phyloP scores from a whole-genome alignment of 805 yeast species.

The Wickerhamiella brachini region DNA sequence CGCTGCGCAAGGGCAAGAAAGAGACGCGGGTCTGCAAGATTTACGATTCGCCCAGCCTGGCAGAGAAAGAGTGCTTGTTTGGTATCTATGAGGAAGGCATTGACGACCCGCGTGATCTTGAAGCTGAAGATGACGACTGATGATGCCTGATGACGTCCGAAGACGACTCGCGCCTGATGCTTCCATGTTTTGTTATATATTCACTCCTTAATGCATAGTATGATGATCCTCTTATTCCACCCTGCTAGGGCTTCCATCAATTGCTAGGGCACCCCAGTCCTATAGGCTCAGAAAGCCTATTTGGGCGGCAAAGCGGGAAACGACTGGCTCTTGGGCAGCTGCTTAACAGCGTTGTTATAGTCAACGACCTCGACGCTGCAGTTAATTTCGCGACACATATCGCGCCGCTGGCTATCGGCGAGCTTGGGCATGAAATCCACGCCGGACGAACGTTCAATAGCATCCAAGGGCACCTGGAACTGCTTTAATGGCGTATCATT shows the following conservation, averaged over 20 bases:
- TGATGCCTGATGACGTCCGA: no score
- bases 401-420: slow-evolving; percentile 40
- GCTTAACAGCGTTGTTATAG: slow-evolving; percentile 32
- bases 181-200: not conserved
- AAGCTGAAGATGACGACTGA: slow-evolving; percentile 43
- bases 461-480: slow-evolving; percentile 82
- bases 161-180: no score
- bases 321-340: slow-evolving; percentile 7
- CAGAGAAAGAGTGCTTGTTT: slow-evolving; percentile 88
- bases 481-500: slow-evolving; percentile 56
- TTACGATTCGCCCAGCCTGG: slow-evolving; percentile 91
- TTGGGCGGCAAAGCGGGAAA: not conserved
- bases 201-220: not conserved
- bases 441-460: slow-evolving; percentile 79
- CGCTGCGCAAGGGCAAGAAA: slow-evolving; percentile 80
- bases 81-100: slow-evolving; percentile 95
- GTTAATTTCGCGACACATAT: slow-evolving; percentile 64
- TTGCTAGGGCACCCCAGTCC: no score
- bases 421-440: slow-evolving; percentile 62
- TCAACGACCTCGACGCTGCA: slow-evolving; percentile 65
- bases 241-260: no score
- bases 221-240: no score
- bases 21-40: slow-evolving; percentile 89
- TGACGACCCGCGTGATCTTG: slow-evolving; percentile 86
- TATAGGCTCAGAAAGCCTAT: no score